These are phyloP conservation scores for Clarireedia hainanense DNA, from an alignment of 2,329 filamentous ascomycete genomes.

Conservation along the genomic window DNA sequence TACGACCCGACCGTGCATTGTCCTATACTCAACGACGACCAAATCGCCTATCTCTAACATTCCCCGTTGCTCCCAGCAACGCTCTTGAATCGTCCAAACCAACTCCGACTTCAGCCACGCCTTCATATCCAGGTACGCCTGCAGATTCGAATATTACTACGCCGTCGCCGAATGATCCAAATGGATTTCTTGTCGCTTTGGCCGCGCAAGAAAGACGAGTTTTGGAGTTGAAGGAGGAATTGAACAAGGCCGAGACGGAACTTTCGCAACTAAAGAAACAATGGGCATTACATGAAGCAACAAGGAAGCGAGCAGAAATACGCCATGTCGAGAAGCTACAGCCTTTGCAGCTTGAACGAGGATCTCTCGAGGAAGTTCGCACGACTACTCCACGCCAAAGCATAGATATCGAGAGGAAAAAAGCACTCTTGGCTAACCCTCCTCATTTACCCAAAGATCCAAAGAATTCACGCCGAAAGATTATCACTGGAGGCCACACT, in stretches of 20 bases:
- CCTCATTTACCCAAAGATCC: constrained; percentile 21
- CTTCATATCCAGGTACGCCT: constrained; percentile 23
- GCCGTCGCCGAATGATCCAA: constrained; percentile 25
- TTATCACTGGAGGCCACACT: constrained; percentile 61
- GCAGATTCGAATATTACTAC: constrained; percentile 14
- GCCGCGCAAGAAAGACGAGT: constrained; percentile 88
- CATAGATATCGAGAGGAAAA: constrained; percentile 65
- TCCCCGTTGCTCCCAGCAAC: constrained; percentile 25
- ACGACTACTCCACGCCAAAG: constrained; percentile 27
- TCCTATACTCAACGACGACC: constrained; percentile 24
- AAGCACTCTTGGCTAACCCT: constrained; percentile 51
- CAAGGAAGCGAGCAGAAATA: constrained; percentile 64
- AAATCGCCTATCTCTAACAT: constrained; percentile 28
- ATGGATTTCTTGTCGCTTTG: constrained; percentile 71
- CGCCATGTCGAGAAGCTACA: constrained; percentile 52
- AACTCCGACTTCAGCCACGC: constrained; percentile 23
- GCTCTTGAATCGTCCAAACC: constrained; percentile 21
- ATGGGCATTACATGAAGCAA: constrained; percentile 70
- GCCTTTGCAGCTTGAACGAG: constrained; percentile 34
- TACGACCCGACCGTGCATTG: constrained; percentile 20
- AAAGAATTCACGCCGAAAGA: constrained; percentile 43
- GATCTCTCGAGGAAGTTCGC: constrained; percentile 18
- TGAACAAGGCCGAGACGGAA: constrained; percentile 73
- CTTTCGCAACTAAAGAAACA: constrained; percentile 71
- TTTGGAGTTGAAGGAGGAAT: constrained; percentile 82